phyloP scores from a whole-genome alignment of 2,329 filamentous ascomycete genomes.

The Madurella fahalii region DNA sequence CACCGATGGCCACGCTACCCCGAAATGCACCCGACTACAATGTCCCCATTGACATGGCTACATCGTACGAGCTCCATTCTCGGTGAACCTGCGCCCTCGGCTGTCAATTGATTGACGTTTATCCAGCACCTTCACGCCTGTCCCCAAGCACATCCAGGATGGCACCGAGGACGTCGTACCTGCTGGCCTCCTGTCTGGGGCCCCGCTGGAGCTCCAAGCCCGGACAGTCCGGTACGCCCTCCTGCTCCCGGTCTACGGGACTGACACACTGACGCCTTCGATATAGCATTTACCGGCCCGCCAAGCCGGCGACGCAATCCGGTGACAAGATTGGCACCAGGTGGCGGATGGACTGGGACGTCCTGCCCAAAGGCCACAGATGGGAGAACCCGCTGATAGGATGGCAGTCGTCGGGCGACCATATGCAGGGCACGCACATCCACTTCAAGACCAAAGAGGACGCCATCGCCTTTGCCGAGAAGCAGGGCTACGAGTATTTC shows the following conservation, averaged over 20 bases:
- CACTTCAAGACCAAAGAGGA: conserved; percentile 93
- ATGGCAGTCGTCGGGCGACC: conserved; percentile 94
- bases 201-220: conserved; percentile 88
- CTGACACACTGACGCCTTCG: not conserved
- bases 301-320: conserved; percentile 95
- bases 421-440: conserved; percentile 89
- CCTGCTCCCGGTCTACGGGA: not conserved
- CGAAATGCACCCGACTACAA: conserved; percentile 77
- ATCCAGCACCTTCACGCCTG: conserved; percentile 77
- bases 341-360: conserved; percentile 99
- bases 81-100: not conserved
- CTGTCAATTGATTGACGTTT: conserved; percentile 11
- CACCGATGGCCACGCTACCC: conserved; percentile 35
- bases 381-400: conserved; percentile 99
- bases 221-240: conserved; percentile 78
- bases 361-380: conserved; percentile 83
- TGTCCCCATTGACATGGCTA: conserved; percentile 78
- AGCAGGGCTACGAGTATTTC: conserved; percentile 99
- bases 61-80: conserved; percentile 61
- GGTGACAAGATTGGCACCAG: conserved; percentile 77
- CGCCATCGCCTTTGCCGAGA: conserved; percentile 91
- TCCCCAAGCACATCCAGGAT: conserved; percentile 85
- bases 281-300: conserved; percentile 79
- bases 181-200: conserved; percentile 84
- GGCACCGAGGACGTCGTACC: conserved; percentile 80